A percentile compares a stretch with the other conserved stretches of the same genome.
Evolutionary conservation across 768 basidiomycete species (phyloP).

Genomic region (Crassisporium funariophilum): DNA sequence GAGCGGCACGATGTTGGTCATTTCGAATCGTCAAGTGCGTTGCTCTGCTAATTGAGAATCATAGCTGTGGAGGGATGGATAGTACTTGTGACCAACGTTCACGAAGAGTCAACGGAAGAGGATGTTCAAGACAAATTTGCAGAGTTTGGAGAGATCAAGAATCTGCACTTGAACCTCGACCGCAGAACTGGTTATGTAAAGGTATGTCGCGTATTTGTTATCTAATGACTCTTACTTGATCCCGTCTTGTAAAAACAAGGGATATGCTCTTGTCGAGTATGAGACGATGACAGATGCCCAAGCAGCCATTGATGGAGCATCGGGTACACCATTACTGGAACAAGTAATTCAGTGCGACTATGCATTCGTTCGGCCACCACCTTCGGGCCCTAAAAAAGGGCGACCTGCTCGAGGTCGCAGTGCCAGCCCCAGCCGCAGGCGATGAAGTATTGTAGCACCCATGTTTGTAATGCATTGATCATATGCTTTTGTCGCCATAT

Average conservation of each 20-base stretch:
- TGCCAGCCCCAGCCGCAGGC: conserved; percentile 73
- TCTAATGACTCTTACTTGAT: neutral
- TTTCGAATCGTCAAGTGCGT: neutral
- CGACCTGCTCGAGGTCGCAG: conserved; percentile 73
- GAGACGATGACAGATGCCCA: conserved; percentile 95
- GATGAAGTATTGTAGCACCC: conserved; percentile 30
- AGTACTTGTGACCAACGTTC: conserved; percentile 92
- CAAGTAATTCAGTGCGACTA: conserved; percentile 90
- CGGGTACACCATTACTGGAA: conserved; percentile 81
- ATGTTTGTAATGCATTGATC: too few relatives aligned
- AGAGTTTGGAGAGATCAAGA: conserved; percentile 97
- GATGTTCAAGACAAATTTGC: conserved; percentile 95
- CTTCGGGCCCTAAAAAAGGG: conserved; percentile 79
- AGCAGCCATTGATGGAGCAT: conserved; percentile 88
- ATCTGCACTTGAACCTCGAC: conserved; percentile 95
- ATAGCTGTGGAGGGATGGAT: conserved; percentile 99
- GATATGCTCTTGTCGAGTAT: conserved; percentile 97
- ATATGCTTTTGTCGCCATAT: too few relatives aligned
- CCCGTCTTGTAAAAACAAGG: conserved; percentile 53
- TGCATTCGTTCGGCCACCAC: conserved; percentile 88
- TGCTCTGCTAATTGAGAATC: conserved; percentile 6
- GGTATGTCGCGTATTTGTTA: conserved; percentile 47
- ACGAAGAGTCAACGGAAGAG: conserved; percentile 98
- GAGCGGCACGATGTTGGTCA: conserved; percentile 82
- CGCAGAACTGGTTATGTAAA: conserved; percentile 98